These are phyloP conservation scores for Mallotus repandus DNA, from an alignment of 441 rosid genomes.

Conservation along the genomic window DNA sequence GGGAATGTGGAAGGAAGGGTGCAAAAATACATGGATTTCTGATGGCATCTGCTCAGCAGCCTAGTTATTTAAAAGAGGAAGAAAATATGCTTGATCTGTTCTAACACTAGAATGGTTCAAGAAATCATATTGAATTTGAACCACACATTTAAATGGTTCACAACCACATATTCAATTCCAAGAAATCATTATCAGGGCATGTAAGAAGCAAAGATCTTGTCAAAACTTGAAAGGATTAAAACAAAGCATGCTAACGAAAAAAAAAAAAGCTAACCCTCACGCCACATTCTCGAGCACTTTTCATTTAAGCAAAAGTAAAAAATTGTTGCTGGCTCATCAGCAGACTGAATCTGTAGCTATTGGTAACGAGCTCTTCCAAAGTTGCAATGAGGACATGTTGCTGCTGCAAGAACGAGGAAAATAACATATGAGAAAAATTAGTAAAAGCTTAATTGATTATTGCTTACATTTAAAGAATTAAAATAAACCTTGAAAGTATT, in stretches of 20 bases:
- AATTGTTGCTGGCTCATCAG: slow-evolving; percentile 64
- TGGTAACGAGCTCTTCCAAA: slow-evolving; percentile 52
- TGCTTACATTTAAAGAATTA: too few species aligned
- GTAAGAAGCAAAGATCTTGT: too few species aligned
- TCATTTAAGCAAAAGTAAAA: slow-evolving; percentile 57
- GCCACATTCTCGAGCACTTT: too few species aligned
- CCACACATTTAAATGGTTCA: too few species aligned
- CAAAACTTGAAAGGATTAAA: too few species aligned
- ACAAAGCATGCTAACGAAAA: too few species aligned
- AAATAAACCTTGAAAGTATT: too few species aligned
- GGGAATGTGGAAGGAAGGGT: slow-evolving; percentile 55
- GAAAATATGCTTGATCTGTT: slow-evolving; percentile 2
- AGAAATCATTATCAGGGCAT: too few species aligned
- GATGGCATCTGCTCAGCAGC: slow-evolving; percentile 29
- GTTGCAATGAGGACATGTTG: slow-evolving; percentile 59
- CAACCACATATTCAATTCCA: too few species aligned
- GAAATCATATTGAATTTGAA: too few species aligned
- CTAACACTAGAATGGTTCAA: too few species aligned
- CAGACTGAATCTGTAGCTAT: slow-evolving; percentile 59
- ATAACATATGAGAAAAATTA: neutral
- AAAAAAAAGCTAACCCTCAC: too few species aligned
- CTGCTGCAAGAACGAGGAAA: slow-evolving; percentile 22
- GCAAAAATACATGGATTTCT: slow-evolving; percentile 38
- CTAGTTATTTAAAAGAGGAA: neutral
- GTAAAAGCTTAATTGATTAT: neutral